Evolutionary conservation across 352 stramenopile genomes (phyloP).

Genomic region (Phytophthora pseudosyringae): DNA sequence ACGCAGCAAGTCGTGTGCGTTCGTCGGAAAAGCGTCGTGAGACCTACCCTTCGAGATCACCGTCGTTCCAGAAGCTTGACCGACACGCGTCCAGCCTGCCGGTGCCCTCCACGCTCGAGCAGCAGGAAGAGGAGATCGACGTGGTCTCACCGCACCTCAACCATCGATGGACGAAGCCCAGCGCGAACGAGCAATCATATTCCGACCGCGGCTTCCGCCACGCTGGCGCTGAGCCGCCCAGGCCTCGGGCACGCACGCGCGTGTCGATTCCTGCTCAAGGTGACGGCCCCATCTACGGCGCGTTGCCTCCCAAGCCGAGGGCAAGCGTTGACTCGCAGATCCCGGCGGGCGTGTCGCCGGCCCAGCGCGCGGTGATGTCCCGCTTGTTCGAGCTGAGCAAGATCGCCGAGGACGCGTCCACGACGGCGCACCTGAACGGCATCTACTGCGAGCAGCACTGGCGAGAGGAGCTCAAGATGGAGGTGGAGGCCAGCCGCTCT

Average conservation of each 20-base stretch:
- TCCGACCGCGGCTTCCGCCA: slow-evolving; percentile 15
- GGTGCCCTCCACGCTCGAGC: slow-evolving; percentile 5
- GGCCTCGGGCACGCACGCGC: slow-evolving; percentile 17
- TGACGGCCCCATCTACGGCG: slow-evolving; percentile 11
- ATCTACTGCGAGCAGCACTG: slow-evolving; percentile 48
- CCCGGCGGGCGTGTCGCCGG: slow-evolving; percentile 16
- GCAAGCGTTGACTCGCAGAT: slow-evolving; percentile 9
- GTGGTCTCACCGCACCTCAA: slow-evolving; percentile 3
- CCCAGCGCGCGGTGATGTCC: slow-evolving; percentile 30
- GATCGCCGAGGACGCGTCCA: slow-evolving; percentile 57
- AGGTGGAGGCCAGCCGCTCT: slow-evolving; percentile 30
- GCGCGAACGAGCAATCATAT: slow-evolving; percentile 7
- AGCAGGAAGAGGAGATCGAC: slow-evolving; percentile 17
- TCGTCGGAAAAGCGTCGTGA: slow-evolving; percentile 6
- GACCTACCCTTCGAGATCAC: slow-evolving; percentile 13
- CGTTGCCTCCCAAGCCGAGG: slow-evolving; percentile 14
- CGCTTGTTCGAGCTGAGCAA: slow-evolving; percentile 57
- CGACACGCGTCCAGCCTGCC: slow-evolving; percentile 24
- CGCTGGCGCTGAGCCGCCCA: slow-evolving; percentile 1
- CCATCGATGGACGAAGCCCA: slow-evolving; percentile 22
- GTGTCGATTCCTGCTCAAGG: slow-evolving; percentile 20
- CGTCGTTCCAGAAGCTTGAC: background rate
- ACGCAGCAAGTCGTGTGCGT: background rate
- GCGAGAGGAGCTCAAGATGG: slow-evolving; percentile 36
- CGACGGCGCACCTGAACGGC: slow-evolving; percentile 55